phyloP scores from a whole-genome alignment of 192 early-diverging fungal species.

The Coemansia sp. region DNA sequence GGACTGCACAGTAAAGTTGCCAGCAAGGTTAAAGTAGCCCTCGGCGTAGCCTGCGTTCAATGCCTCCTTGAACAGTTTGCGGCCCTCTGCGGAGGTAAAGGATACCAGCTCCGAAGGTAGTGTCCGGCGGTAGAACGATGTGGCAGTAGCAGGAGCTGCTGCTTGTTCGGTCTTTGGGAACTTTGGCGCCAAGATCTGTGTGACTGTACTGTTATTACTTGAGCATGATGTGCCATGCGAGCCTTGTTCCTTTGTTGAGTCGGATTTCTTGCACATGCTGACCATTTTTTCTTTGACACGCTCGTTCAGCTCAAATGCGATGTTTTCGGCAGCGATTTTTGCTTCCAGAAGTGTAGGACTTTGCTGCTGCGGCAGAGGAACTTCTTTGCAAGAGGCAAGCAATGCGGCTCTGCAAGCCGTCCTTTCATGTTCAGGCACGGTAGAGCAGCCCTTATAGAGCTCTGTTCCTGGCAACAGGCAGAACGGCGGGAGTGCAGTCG shows the following conservation, averaged over 20 bases:
- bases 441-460: background rate
- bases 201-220: background rate
- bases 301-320: background rate
- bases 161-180: background rate
- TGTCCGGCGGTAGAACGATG: constrained; percentile 64
- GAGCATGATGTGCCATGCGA: background rate
- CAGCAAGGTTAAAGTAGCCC: constrained; percentile 81
- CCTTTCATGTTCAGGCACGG: background rate
- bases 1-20: constrained; percentile 88
- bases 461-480: background rate
- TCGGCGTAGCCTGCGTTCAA: constrained; percentile 77
- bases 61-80: constrained; percentile 75
- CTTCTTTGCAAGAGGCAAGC: background rate
- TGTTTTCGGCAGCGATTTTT: background rate
- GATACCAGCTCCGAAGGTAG: constrained; percentile 68
- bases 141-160: background rate
- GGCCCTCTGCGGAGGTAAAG: constrained; percentile 78
- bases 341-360: background rate
- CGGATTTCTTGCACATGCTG: constrained; percentile 21
- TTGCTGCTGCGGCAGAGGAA: background rate
- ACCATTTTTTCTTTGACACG: constrained; percentile 31
- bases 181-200: background rate
- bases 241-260: background rate
- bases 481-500: background rate
- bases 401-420: background rate